A percentile compares a stretch with the other conserved stretches of the same genome.
phyloP scores from a whole-genome alignment of 2,329 filamentous ascomycete species.

The Paraphaeosphaeria sporulosa region DNA sequence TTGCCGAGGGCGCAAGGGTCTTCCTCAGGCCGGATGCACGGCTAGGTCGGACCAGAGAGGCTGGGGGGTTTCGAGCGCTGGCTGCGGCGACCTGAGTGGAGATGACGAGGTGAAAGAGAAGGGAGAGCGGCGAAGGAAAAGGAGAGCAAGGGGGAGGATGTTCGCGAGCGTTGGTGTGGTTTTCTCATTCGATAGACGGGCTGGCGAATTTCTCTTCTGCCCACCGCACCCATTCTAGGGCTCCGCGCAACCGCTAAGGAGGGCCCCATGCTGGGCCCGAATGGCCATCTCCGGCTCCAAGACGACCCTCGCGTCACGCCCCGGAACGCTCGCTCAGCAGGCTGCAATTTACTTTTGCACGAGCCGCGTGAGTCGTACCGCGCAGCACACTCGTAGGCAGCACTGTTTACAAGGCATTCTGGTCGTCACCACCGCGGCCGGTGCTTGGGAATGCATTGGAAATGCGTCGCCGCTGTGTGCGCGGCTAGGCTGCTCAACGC shows the following conservation, averaged over 20 bases:
- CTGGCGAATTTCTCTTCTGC: conserved; percentile 22
- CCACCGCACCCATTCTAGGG: no score
- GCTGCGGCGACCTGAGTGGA: conserved; percentile 11
- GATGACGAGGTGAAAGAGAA: conserved; percentile 17
- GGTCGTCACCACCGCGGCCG: no score
- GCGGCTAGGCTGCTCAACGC: conserved; percentile 30
- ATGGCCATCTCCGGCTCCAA: neutral
- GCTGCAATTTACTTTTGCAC: neutral
- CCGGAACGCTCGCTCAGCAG: neutral
- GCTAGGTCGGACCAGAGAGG: conserved; percentile 10
- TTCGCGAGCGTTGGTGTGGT: conserved; percentile 18
- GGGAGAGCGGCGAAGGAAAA: conserved; percentile 15
- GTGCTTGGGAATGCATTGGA: no score
- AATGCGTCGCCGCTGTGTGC: conserved; percentile 16
- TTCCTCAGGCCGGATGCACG: conserved; percentile 19
- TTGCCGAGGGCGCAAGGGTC: conserved; percentile 26
- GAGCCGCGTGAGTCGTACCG: no score
- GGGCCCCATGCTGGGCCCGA: neutral
- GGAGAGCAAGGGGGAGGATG: conserved; percentile 21
- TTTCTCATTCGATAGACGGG: neutral
- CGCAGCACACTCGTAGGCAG: no score
- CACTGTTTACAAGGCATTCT: no score
- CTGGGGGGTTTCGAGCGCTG: conserved; percentile 20
- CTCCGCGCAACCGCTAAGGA: no score
- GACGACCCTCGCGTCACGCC: neutral